Evolutionary conservation across 148 eudicot species (phyloP), one percentile per base, ranked within the genome.

Genomic region (Agrostemma githago): DNA sequence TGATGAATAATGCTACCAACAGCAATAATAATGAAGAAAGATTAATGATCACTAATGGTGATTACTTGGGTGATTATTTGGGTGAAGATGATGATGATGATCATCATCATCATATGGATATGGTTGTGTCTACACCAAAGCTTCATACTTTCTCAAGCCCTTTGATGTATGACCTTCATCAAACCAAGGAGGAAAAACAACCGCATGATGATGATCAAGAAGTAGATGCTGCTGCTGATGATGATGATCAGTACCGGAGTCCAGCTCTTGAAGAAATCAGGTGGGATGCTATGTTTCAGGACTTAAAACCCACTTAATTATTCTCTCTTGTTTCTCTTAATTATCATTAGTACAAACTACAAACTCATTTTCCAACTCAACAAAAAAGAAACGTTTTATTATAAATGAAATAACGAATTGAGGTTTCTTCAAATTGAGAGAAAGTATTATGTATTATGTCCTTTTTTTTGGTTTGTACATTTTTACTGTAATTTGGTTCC

Each of bases 231-330:
- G 78, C 73, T 64, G 77, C 66, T 75, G 82, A 77, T 5, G 78
- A 76, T 64, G 77, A 70, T 75, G 89, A 81, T 75, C 83, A 79
- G 43, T 79, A 82, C 63, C 85, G 89, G 89, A 81, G 85, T 3
- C 85, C 85, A 3, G 80, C 78, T 20, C 79, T 82, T 80, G 96
- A 84, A 68, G 91, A 85, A 21, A 82, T 82, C 72, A 86, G 86
- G 86, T 90, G 96, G 96, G 96, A 90, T 86, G 76, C 92, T 41
- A 88, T 90, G 96, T 90, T 90, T 79, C 89, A 86, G 21, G 88
- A 90, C 79, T 77, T 90, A 46, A 90, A 90, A 67, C 96, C 96
- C 63, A 90, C 90, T 63, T 90, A 79, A 81, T 39, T 77, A 44
- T 15, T 68, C 3, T 78, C 34, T 26, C 34, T 62, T 56, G 5